Conservation (phyloP, 2,329 filamentous ascomycete genomes). For the Colletotrichum paranaense region DNA sequence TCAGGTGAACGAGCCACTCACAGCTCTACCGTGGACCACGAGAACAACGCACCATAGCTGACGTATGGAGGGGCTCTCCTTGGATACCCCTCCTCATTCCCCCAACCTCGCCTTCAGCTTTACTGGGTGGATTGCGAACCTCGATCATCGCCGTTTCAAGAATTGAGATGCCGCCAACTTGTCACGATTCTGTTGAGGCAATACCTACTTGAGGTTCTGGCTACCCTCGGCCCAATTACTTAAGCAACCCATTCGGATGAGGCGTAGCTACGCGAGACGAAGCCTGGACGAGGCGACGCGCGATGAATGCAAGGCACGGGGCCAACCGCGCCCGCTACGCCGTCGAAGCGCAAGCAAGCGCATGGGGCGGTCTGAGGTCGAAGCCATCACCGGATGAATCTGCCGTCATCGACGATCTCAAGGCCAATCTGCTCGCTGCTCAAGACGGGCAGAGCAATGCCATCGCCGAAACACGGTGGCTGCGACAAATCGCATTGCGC, state of each 20-base stretch:
- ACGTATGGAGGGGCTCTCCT: slow-evolving; percentile 31
- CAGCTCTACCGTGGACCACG: slow-evolving; percentile 28
- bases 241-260: slow-evolving; percentile 24
- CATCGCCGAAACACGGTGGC: slow-evolving; percentile 16
- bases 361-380: slow-evolving; percentile 27
- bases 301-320: slow-evolving; percentile 31
- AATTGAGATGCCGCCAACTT: slow-evolving; percentile 11
- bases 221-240: slow-evolving; percentile 26
- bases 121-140: not conserved
- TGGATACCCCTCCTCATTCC: slow-evolving; percentile 19
- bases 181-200: slow-evolving; percentile 21
- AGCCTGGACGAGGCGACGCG: slow-evolving; percentile 19
- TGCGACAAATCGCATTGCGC: slow-evolving; percentile 4
- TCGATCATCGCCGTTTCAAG: slow-evolving; percentile 29
- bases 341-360: slow-evolving; percentile 25
- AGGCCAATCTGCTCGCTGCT: slow-evolving; percentile 5
- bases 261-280: slow-evolving; percentile 24
- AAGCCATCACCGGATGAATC: slow-evolving; percentile 26
- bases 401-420: slow-evolving; percentile 31
- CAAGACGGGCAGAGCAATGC: slow-evolving; percentile 7
- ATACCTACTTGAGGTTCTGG: slow-evolving; percentile 1
- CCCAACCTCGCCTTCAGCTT: not conserved
- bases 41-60: slow-evolving; percentile 35
- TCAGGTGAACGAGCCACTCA: slow-evolving; percentile 35
- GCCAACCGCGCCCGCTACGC: slow-evolving; percentile 25